Evolutionary conservation across 257 asterid genomes (phyloP), one percentile per base, ranked within the genome.

Genomic region (Solanum megistacrolobum): DNA sequence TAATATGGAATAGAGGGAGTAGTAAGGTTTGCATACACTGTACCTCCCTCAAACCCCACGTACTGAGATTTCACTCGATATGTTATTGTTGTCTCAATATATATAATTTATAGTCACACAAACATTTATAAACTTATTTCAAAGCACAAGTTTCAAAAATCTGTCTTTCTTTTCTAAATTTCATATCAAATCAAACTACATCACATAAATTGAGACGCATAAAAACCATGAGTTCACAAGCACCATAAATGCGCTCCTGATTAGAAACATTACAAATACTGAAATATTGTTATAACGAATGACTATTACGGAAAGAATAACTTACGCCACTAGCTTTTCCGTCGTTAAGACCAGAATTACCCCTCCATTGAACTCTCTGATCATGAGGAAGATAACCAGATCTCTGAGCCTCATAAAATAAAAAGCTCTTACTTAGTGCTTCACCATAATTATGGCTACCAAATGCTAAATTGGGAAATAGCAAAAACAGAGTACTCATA

Each of bases 381-480:
- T 78, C 90, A 23, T 68, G 86, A 5, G 99, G 99, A 48, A 97
- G 91, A 82, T 92, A 95, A 71, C 99, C 99, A 89, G 99, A 97
- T 93, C 99, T 94, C 92, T 97, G 99, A 68, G 99, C 99, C 89
- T 97, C 99, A 76, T 94, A 96, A 91, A 97, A 97, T 73, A 97
- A 95, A 90, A 97, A 83, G 92, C 98, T 93, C 91, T 96, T 95
- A 38, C 91, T 90, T 27, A 97, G 93, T 72, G 99, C 99, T 75
- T 94, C 92, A 34, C 95, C 97, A 90, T 97, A 97, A 89, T 97
- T 94, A 87, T 96, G 98, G 87, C 92, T 93, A 36, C 95, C 98
- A 87, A 92, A 86, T 87, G 95, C 94, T 58, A 73, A 58, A 16
- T 94, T 95, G 72, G 94, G 39, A 29, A 81, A 83, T 60, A 91